These are phyloP conservation scores for Fusarium neocosmosporiellum DNA, from an alignment of 2,329 filamentous ascomycete genomes.

Conservation along the genomic window DNA sequence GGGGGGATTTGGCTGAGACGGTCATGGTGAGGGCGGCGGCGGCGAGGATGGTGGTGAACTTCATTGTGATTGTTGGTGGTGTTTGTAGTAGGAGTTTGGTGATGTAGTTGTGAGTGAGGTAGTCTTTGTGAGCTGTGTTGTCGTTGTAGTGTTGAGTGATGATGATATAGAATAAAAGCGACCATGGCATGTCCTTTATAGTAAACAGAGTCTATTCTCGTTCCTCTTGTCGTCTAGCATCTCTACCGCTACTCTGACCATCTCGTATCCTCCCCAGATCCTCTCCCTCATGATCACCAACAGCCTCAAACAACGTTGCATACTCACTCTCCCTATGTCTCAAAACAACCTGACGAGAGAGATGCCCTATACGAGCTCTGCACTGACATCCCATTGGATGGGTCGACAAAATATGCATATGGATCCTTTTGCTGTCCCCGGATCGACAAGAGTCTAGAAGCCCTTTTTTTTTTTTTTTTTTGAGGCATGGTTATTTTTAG, in stretches of 20 bases:
- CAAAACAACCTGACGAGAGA: neutral
- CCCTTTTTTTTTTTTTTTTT: neutral
- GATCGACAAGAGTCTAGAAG: neutral
- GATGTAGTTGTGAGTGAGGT: neutral
- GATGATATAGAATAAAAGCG: neutral
- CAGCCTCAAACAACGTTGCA: neutral
- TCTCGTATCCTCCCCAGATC: neutral
- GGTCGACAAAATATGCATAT: neutral
- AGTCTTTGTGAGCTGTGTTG: neutral
- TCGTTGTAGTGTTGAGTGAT: neutral
- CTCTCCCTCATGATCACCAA: neutral
- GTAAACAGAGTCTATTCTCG: neutral
- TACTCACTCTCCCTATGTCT: neutral
- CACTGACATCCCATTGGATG: neutral
- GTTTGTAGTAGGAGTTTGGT: neutral
- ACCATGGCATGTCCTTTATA: neutral
- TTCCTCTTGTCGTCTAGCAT: neutral
- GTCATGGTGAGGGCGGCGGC: neutral
- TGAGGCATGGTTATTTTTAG: neutral
- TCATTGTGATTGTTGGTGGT: neutral
- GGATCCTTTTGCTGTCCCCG: neutral
- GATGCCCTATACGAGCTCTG: neutral
- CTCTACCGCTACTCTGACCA: neutral
- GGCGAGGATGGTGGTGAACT: neutral
- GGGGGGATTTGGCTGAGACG: neutral